These are phyloP conservation scores for Pseudopyricularia cyperi DNA, from an alignment of 2,329 filamentous ascomycete genomes.

Conservation along the genomic window DNA sequence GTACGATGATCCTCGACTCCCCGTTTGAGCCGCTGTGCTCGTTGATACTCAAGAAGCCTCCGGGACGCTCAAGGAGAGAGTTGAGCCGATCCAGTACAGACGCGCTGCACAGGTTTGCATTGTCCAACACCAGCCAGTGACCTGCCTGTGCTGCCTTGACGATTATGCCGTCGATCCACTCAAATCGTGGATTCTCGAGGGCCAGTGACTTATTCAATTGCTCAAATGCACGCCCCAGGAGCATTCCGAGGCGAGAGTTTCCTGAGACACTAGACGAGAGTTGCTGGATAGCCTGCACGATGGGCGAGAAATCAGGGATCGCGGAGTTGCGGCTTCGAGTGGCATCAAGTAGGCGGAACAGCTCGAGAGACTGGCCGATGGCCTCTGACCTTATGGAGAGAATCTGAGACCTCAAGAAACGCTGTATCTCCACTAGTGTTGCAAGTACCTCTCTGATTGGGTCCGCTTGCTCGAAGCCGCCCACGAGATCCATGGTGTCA, in stretches of 20 bases:
- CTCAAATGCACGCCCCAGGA: constrained; percentile 33
- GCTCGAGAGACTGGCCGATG: background rate
- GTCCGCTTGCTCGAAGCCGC: constrained; percentile 92
- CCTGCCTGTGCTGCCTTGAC: constrained; percentile 77
- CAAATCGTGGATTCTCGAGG: constrained; percentile 69
- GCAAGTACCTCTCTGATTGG: constrained; percentile 52
- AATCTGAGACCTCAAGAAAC: background rate
- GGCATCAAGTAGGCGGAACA: background rate
- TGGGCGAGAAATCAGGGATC: constrained; percentile 23
- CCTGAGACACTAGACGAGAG: constrained; percentile 27
- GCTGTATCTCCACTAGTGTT: background rate
- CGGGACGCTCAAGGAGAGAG: constrained; percentile 73
- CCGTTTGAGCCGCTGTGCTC: constrained; percentile 80
- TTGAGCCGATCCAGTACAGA: constrained; percentile 92
- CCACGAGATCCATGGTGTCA: constrained; percentile 93
- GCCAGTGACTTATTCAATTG: constrained; percentile 39
- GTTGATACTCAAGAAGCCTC: constrained; percentile 79
- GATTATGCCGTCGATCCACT: constrained; percentile 91
- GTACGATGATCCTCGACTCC: constrained; percentile 63
- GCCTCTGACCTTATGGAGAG: constrained; percentile 22
- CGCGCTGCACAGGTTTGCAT: constrained; percentile 91
- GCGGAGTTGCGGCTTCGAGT: constrained; percentile 15
- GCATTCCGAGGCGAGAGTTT: constrained; percentile 29
- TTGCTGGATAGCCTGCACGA: constrained; percentile 18
- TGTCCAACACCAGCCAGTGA: constrained; percentile 89